phyloP scores from a whole-genome alignment of 306 rosid genomes.

The Myrica gale region DNA sequence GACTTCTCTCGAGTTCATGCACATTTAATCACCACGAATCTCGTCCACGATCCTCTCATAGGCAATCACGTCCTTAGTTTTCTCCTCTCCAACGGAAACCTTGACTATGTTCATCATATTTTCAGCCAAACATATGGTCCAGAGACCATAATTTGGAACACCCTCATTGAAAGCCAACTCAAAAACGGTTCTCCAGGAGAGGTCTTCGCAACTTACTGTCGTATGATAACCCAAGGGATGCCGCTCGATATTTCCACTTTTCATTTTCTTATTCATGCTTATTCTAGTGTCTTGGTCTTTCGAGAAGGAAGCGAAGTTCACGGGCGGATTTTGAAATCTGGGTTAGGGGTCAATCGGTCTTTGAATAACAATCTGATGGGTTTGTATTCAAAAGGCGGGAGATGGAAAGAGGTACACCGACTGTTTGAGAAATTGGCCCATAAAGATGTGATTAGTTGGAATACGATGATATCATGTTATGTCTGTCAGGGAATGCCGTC shows the following conservation, averaged over 20 bases:
- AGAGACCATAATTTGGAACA: constrained; percentile 25
- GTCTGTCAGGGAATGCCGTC: constrained; percentile 26
- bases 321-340: constrained; percentile 23
- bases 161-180: constrained; percentile 22
- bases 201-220: constrained; percentile 17
- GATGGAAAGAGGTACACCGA: constrained; percentile 3
- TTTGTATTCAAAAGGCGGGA: constrained; percentile 20
- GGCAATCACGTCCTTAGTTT: constrained; percentile 31
- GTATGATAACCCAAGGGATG: constrained; percentile 25
- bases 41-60: constrained; percentile 24
- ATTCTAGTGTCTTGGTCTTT: constrained; percentile 14
- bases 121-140: constrained; percentile 20
- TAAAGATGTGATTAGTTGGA: constrained; percentile 33
- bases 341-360: constrained; percentile 27
- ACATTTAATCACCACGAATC: constrained; percentile 31
- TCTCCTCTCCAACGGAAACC: constrained; percentile 20
- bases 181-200: constrained; percentile 9
- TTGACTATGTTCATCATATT: constrained; percentile 3
- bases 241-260: constrained; percentile 31
- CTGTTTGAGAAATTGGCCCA: constrained; percentile 28
- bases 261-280: constrained; percentile 28
- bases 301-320: constrained; percentile 25
- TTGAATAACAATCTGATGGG: constrained; percentile 31
- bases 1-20: constrained; percentile 27
- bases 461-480: constrained; percentile 35